Base-by-base conservation (phyloP, 306 rosid genomes). In the Hippophae tibetana region DNA sequence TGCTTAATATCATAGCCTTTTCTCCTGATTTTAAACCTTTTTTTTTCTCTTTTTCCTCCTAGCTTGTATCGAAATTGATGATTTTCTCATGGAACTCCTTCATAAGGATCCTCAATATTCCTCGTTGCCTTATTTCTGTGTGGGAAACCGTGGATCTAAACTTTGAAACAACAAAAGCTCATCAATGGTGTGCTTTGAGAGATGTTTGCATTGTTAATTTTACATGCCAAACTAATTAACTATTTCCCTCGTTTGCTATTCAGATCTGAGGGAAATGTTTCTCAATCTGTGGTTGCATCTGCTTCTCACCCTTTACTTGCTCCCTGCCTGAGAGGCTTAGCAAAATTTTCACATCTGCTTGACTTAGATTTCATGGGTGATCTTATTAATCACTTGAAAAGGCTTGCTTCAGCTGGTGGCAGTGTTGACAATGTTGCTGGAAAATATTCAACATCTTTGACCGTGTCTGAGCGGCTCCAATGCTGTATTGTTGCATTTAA, bases 401-500 rank as follows among this genome's bases (percentile, higher is more conserved):
- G 55, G 62, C 95, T 93, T 57, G 90, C 97, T 69, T 75, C 90
- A 73, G 81, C 78, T 64, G 64, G 80, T 67, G 65, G 69, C 54
- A 62, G 64, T 61, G 69, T 76, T 25, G 70, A 73, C 55, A 61
- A 60, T 66, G 57, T 69, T 58, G 63, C 79, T 13, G 83, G 74
- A 63, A 81, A 79, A 64, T 55, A 7, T 68, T 65, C 73, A 6
- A 80, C 74, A 66, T 66, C 45, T 72, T 76, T 93, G 80, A 88
- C 84, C 0, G 84, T 93, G 54, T 73, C 97, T 13, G 97, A 93
- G 72, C 94, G 97, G 54, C 94, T 93, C 59, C 84, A 75, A 47
- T 93, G 99, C 74, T 93, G 95, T 81, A 82, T 93, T 51, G 88
- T 93, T 72, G 97, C 97, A 56, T 93, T 88, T 70, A 93, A 79